Evolutionary conservation across 306 rosid species (phyloP).

Genomic region (Ceratonia siliqua): DNA sequence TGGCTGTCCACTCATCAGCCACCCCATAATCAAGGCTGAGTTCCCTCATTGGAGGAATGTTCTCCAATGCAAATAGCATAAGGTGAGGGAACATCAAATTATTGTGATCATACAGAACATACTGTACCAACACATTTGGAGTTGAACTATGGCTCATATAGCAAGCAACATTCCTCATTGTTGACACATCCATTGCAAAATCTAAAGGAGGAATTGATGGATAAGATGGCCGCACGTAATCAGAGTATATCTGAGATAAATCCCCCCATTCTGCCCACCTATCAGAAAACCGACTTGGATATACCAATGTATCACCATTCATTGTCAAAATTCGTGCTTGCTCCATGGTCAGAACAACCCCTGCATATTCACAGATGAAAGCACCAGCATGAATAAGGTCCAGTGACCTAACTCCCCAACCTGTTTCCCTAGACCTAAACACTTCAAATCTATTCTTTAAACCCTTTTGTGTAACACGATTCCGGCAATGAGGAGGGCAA

Average conservation of each 20-base stretch:
- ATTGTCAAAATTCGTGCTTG: constrained; percentile 76
- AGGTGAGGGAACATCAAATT: constrained; percentile 90
- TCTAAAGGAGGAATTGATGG: constrained; percentile 86
- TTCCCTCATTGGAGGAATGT: constrained; percentile 97
- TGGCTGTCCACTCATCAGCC: constrained; percentile 69
- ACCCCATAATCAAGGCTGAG: constrained; percentile 96
- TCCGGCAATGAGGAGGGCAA: constrained; percentile 79
- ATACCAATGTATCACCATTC: constrained; percentile 83
- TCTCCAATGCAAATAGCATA: constrained; percentile 95
- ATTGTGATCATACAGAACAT: constrained; percentile 82
- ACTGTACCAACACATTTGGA: constrained; percentile 89
- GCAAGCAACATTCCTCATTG: constrained; percentile 96
- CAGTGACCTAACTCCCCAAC: constrained; percentile 99
- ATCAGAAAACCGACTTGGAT: constrained; percentile 72
- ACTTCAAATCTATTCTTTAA: constrained; percentile 68
- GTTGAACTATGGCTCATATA: constrained; percentile 81
- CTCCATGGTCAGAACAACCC: constrained; percentile 82
- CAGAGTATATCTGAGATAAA: constrained; percentile 59
- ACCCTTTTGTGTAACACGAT: constrained; percentile 80
- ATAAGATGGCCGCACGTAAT: constrained; percentile 67
- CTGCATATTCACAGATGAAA: constrained; percentile 89
- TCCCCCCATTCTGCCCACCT: constrained; percentile 97
- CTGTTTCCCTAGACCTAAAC: constrained; percentile 84
- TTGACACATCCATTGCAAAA: constrained; percentile 90
- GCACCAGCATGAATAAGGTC: constrained; percentile 91